Evolutionary conservation across 225 moss, liverwort and hornwort species (phyloP), one percentile per base, ranked within the genome.

Genomic region (Marchantia polymorpha): DNA sequence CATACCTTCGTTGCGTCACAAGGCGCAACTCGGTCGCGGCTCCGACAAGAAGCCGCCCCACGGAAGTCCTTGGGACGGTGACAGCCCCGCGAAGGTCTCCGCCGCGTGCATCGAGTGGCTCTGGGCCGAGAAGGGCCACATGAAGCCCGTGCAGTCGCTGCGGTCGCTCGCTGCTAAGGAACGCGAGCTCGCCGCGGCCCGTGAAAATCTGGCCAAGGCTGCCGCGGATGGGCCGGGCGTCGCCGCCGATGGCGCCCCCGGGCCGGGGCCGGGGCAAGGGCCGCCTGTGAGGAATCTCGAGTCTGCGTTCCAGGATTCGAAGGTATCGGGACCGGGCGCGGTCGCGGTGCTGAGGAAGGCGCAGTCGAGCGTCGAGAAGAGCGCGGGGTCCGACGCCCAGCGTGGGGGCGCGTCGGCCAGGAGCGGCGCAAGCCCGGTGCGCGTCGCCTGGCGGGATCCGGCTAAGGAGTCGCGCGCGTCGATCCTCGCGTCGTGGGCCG

Each of bases 61-160:
- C 25, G 54, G 10, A 10, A 61, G 53, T 4, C 73, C 72, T 72
- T 72, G 56, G 73, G 80, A 72, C 7, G 80, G 73, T 25, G 83
- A 82, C 26, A 84, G 80, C 14, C 82, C 87, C 22, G 77, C 80
- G 9, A 87, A 84, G 69, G 83, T 87, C 10, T 80, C 80, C 20
- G 83, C 86, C 0, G 86, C 86, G 0, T 87, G 86, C 67, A 84
- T 84, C 26, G 87, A 87, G 54, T 87, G 87, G 87, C 84, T 80
- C 20, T 84, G 87, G 87, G 79, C 84, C 13, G 87, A 84, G 65
- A 87, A 84, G 74, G 82, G 79, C 29, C 78, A 78, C 9, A 82
- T 82, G 84, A 87, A 84, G 52, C 82, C 79, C 0, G 77, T 84
- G 73, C 82, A 84, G 61, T 74, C 87, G 6, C n/a, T 84, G 67